Evolutionary conservation across 495 filamentous ascomycete genomes (phyloP).

Genomic region (Glarea lozoyensis): DNA sequence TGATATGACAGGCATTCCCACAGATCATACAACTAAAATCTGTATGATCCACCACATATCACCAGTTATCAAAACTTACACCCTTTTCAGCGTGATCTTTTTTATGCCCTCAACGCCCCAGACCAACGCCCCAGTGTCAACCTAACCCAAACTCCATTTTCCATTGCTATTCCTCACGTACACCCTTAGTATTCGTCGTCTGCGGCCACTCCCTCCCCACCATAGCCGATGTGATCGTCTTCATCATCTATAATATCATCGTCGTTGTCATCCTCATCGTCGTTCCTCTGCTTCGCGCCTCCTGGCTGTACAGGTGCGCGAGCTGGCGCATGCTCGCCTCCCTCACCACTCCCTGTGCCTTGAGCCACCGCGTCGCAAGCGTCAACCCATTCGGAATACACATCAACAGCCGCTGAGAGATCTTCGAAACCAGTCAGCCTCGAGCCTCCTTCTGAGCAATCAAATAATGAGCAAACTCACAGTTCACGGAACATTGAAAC

Average conservation of each 20-base stretch:
- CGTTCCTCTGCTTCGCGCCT: slow-evolving; percentile 23
- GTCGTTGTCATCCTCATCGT: slow-evolving; percentile 25
- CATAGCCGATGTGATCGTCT: slow-evolving; percentile 17
- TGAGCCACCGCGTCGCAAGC: slow-evolving; percentile 80
- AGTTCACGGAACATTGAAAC: slow-evolving; percentile 88
- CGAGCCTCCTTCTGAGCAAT: neutral
- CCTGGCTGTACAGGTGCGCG: slow-evolving; percentile 5
- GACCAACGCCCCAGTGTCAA: slow-evolving; percentile 6
- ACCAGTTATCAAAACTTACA: too few relatives aligned
- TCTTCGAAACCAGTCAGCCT: slow-evolving; percentile 9
- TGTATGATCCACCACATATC: too few relatives aligned
- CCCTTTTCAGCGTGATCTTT: too few relatives aligned
- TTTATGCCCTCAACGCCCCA: neutral
- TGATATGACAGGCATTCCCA: too few relatives aligned
- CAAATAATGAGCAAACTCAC: slow-evolving; percentile 39
- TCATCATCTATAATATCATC: slow-evolving; percentile 20
- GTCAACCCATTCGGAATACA: slow-evolving; percentile 97
- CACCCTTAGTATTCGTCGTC: slow-evolving; percentile 22
- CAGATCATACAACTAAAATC: too few relatives aligned
- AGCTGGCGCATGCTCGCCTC: slow-evolving; percentile 8
- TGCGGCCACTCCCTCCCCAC: slow-evolving; percentile 24
- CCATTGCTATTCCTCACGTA: slow-evolving; percentile 2
- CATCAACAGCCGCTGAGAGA: slow-evolving; percentile 81
- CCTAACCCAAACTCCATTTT: slow-evolving; percentile 3
- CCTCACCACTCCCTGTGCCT: slow-evolving; percentile 24